These are phyloP conservation scores for Camellia japonica DNA, from an alignment of 148 eudicot species.

Conservation along the genomic window DNA sequence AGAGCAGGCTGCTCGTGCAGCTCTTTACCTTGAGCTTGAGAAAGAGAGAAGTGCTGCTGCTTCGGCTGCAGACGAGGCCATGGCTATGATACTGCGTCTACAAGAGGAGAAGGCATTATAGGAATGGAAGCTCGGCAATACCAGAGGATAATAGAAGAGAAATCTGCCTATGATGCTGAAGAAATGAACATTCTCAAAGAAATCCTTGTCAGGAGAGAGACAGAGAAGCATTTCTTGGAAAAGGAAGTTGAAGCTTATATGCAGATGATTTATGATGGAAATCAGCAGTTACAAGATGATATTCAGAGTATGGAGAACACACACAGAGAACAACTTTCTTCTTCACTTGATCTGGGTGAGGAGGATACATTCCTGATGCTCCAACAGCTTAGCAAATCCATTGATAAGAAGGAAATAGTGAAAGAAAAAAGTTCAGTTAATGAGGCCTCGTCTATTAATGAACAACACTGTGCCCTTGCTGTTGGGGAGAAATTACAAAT, in stretches of 20 bases:
- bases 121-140: conserved; percentile 95
- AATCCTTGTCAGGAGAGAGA: conserved; percentile 75
- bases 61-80: conserved; percentile 93
- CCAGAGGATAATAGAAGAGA: conserved; percentile 90
- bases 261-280: conserved; percentile 41
- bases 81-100: conserved; percentile 91
- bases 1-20: conserved; percentile 62
- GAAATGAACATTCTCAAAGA: conserved; percentile 94
- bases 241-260: conserved; percentile 80
- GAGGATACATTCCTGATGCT: conserved; percentile 61
- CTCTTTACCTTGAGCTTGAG: conserved; percentile 78
- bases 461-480: background rate
- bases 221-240: conserved; percentile 74
- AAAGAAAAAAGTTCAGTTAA: conserved; percentile 11
- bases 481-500: conserved; percentile 12
- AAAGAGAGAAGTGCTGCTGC: conserved; percentile 95
- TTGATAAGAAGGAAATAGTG: conserved; percentile 34
- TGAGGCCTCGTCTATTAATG: background rate
- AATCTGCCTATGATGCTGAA: conserved; percentile 83
- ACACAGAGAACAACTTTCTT: conserved; percentile 23
- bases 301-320: conserved; percentile 11
- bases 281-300: conserved; percentile 37
- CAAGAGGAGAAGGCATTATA: conserved; percentile 91
- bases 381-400: conserved; percentile 49
- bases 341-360: conserved; percentile 36